phyloP scores from a whole-genome alignment of 2,329 filamentous ascomycete genomes.

The Hypoxylon sp. region DNA sequence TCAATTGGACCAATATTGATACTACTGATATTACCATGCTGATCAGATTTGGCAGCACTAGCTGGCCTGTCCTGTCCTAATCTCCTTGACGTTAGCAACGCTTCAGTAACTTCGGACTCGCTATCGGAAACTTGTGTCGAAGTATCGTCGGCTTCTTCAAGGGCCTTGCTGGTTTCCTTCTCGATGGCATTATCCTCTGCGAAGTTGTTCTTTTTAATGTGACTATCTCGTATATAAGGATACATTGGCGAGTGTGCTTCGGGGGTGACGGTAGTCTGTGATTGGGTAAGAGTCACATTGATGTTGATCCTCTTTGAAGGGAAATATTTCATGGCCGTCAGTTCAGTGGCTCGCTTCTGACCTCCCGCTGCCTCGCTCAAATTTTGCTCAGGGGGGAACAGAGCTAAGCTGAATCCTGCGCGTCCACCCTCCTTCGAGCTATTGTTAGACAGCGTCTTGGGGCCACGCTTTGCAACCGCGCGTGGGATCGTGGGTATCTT shows the following conservation, averaged over 20 bases:
- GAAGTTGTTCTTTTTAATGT: neutral
- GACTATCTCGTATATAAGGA: neutral
- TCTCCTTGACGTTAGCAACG: neutral
- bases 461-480: conserved; percentile 36
- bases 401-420: neutral
- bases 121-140: conserved; percentile 1
- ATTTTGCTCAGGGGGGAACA: neutral
- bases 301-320: conserved; percentile 29
- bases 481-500: conserved; percentile 9
- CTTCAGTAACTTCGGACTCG: neutral
- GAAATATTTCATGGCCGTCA: conserved; percentile 1
- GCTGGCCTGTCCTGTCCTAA: neutral
- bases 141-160: conserved; percentile 11
- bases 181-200: neutral
- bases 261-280: neutral
- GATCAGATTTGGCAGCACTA: neutral
- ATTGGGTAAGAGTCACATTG: conserved; percentile 21
- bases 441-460: conserved; percentile 3
- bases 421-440: neutral
- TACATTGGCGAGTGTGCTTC: neutral
- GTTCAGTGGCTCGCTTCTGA: conserved; percentile 17
- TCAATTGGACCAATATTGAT: neutral
- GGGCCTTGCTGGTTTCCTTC: neutral
- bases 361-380: neutral
- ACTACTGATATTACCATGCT: conserved; percentile 12